Evolutionary conservation across 192 early-diverging fungal genomes (phyloP), one percentile per base, ranked within the genome.

Genomic region (Coemansia sp.): DNA sequence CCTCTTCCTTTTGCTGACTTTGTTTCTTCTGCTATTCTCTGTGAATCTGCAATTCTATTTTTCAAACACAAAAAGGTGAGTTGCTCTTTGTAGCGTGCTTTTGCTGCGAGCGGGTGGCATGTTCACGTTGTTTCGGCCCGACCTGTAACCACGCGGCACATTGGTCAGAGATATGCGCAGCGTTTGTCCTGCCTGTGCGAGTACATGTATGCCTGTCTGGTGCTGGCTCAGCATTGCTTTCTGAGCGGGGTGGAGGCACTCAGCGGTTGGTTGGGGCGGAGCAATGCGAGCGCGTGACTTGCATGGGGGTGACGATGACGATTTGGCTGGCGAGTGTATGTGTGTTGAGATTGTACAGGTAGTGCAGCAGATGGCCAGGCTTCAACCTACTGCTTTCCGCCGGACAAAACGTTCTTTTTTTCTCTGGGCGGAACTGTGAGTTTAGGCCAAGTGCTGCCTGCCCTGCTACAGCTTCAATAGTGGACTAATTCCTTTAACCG

Each of bases 301-400:
- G 54, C n/a, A 56, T n/a, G 18, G 35, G 29, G 35, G n/a, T 56
- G 54, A 56, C 54, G 54, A 56, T 56, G 54, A 22, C 54, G 54
- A 56, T 56, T 56, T 27, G n/a, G n/a, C 29, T 22, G 22, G 18
- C 48, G 29, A 26, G 6, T 54, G 53, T 54, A n/a, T 13, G 18
- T 12, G 51, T 23, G 29, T 55, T 55, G 54, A 8, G 29, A n/a
- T 55, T 55, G 10, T 23, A 47, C n/a, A 18, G 13, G 43, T 4
- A 18, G 14, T 47, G 13, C 43, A 47, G 43, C 43, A n/a, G 4
- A 4, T n/a, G 43, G 48, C 48, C 19, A 49, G 18, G 16, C 18
- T 18, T 9, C n/a, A 9, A 19, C 48, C 48, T 20, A 19, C 48
- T 18, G n/a, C n/a, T 19, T 20, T n/a, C 16, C 43, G n/a, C 43